A percentile compares a stretch with the other conserved stretches of the same genome.
phyloP scores from a whole-genome alignment of 2,329 filamentous ascomycete species.

The Xylaria hypoxylon region DNA sequence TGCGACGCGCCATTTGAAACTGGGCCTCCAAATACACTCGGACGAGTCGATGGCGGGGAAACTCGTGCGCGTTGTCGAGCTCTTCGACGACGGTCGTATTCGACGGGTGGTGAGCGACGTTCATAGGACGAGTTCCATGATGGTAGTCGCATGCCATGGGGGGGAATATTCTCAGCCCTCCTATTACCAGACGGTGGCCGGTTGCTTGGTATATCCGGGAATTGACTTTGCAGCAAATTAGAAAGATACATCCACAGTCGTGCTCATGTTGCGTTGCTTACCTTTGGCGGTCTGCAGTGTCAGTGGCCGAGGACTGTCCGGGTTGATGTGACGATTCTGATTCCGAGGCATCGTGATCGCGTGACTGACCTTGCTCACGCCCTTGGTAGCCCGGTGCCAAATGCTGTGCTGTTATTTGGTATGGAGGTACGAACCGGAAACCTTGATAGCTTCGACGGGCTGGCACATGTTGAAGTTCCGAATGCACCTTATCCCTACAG shows the following conservation, averaged over 20 bases:
- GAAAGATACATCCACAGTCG: slow-evolving; percentile 3
- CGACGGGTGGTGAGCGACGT: slow-evolving; percentile 48
- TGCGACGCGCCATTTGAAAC: slow-evolving; percentile 40
- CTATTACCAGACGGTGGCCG: slow-evolving; percentile 27
- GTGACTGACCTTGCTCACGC: slow-evolving; percentile 27
- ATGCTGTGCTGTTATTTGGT: slow-evolving; percentile 42
- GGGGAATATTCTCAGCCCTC: slow-evolving; percentile 36
- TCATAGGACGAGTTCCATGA: slow-evolving; percentile 40
- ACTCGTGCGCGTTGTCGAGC: slow-evolving; percentile 47
- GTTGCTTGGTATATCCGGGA: slow-evolving; percentile 19
- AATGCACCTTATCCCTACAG: slow-evolving; percentile 70
- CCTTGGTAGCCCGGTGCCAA: slow-evolving; percentile 21
- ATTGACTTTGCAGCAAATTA: slow-evolving; percentile 31
- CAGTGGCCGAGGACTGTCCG: slow-evolving; percentile 21
- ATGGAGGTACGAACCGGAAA: slow-evolving; percentile 46
- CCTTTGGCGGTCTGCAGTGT: slow-evolving; percentile 15
- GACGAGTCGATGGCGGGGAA: slow-evolving; percentile 42
- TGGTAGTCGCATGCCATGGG: slow-evolving; percentile 32
- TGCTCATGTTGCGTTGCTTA: slow-evolving; percentile 11
- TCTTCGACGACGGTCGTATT: slow-evolving; percentile 49
- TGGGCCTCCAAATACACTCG: slow-evolving; percentile 38
- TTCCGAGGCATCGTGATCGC: slow-evolving; percentile 37
- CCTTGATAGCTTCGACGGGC: slow-evolving; percentile 27
- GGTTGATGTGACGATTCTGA: slow-evolving; percentile 33
- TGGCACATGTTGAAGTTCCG: slow-evolving; percentile 53